phyloP scores from a whole-genome alignment of 2,329 filamentous ascomycete genomes.

The Fusarium pininemorale region DNA sequence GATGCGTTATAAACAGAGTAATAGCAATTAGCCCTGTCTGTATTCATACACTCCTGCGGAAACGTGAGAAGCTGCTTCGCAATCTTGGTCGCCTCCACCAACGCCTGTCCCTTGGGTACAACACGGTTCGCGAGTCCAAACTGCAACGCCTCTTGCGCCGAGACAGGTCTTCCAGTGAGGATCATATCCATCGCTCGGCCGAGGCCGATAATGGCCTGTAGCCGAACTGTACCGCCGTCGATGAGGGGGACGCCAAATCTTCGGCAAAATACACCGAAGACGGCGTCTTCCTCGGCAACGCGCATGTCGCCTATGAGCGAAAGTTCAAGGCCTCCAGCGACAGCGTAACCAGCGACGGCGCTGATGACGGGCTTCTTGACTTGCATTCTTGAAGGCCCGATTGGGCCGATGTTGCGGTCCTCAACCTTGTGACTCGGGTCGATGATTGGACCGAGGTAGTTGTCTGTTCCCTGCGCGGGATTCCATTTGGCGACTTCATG shows the following conservation, averaged over 20 bases:
- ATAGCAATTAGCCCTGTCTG: not conserved
- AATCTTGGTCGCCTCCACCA: constrained; percentile 11
- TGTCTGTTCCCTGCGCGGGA: not conserved
- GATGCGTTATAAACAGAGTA: not conserved
- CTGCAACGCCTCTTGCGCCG: constrained; percentile 10
- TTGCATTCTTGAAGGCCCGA: constrained; percentile 1
- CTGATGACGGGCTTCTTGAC: constrained; percentile 14
- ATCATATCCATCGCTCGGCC: constrained; percentile 16
- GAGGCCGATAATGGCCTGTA: constrained; percentile 10
- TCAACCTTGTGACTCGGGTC: not conserved
- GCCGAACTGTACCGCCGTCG: constrained; percentile 7
- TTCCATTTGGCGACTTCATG: constrained; percentile 10
- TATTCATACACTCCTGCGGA: constrained; percentile 12
- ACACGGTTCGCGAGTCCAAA: constrained; percentile 10
- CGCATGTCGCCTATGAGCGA: constrained; percentile 17
- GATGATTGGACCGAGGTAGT: not conserved
- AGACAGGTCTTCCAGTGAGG: not conserved
- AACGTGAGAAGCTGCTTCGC: constrained; percentile 7
- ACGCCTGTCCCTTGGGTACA: not conserved
- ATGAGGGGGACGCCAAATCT: constrained; percentile 18
- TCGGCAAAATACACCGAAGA: constrained; percentile 9
- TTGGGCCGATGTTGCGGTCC: not conserved
- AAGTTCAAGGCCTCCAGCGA: not conserved
- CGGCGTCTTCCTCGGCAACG: not conserved
- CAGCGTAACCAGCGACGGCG: not conserved